Conservation (phyloP, 192 early-diverging fungal genomes). For the Nowakowskiella sp. region DNA sequence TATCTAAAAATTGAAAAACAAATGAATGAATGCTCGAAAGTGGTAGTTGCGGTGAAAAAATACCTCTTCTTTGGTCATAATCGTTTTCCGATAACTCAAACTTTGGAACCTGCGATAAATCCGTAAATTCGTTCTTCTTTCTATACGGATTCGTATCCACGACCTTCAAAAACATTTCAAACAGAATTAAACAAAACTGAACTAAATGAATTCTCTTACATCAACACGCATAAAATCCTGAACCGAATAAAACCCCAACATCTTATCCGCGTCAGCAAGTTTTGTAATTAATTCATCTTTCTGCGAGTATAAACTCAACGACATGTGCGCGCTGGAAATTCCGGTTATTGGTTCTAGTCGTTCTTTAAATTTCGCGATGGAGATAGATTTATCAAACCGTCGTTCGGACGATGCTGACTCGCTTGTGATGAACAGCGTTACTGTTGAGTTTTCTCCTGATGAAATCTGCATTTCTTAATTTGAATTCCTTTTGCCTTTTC, state of each 20-base stretch:
- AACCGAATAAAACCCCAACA: constrained; percentile 83
- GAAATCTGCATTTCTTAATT: too few species aligned
- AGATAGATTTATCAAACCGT: constrained; percentile 68
- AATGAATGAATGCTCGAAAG: constrained; percentile 4
- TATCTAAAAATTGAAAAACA: constrained; percentile 37
- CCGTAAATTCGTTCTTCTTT: constrained; percentile 66
- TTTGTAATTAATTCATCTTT: constrained; percentile 38
- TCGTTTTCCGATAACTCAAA: constrained; percentile 84
- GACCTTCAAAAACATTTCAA: constrained; percentile 35
- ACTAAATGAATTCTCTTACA: constrained; percentile 26
- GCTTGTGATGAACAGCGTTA: constrained; percentile 83
- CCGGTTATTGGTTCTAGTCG: constrained; percentile 91
- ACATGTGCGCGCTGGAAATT: constrained; percentile 60
- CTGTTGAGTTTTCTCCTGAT: too few species aligned
- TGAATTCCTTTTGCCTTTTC: too few species aligned
- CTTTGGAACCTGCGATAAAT: constrained; percentile 87
- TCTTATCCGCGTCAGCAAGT: constrained; percentile 40
- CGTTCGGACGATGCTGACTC: constrained; percentile 77
- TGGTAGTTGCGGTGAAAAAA: background rate
- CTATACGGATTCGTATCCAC: constrained; percentile 59
- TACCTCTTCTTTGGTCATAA: constrained; percentile 73
- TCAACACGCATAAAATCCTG: constrained; percentile 73
- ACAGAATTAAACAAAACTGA: background rate
- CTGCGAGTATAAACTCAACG: constrained; percentile 51
- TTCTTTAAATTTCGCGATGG: constrained; percentile 62